Conservation (phyloP, 352 stramenopile genomes). For the Aphanomyces astaci region DNA sequence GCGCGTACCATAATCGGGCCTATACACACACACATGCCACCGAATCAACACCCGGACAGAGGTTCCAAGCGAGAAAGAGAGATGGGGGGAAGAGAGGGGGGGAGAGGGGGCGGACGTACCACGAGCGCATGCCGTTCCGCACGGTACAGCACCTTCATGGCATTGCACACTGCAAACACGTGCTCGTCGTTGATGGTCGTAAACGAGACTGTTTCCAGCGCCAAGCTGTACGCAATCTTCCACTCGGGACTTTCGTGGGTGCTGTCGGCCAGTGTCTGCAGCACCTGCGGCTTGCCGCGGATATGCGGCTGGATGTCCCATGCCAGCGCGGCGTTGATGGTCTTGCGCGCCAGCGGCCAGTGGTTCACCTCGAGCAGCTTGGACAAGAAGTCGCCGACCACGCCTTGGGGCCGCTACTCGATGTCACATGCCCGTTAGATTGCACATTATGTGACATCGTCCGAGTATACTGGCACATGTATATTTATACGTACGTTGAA, state of each 20-base stretch:
- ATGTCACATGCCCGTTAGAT: not conserved
- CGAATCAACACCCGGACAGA: no score
- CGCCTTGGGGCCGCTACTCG: slow-evolving; percentile 42
- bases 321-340: slow-evolving; percentile 43
- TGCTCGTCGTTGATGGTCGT: slow-evolving; percentile 52
- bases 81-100: no score
- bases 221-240: slow-evolving; percentile 65
- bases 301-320: slow-evolving; percentile 48
- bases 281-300: slow-evolving; percentile 51
- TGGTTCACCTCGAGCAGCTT: slow-evolving; percentile 59
- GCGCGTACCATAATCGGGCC: slow-evolving; percentile 19
- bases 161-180: slow-evolving; percentile 60
- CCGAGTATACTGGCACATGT: no score
- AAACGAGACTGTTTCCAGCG: slow-evolving; percentile 61
- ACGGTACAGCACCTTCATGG: slow-evolving; percentile 51
- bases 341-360: slow-evolving; percentile 47
- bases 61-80: no score
- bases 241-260: slow-evolving; percentile 39
- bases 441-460: no score
- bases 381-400: slow-evolving; percentile 64
- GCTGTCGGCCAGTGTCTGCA: slow-evolving; percentile 34
- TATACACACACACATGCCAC: not conserved
- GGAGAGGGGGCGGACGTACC: no score
- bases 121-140: slow-evolving; percentile 26
- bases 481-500: slow-evolving; percentile 26